Evolutionary conservation across 2,329 filamentous ascomycete genomes (phyloP), one percentile per base, ranked within the genome.

Genomic region (Aspergillus sp.): DNA sequence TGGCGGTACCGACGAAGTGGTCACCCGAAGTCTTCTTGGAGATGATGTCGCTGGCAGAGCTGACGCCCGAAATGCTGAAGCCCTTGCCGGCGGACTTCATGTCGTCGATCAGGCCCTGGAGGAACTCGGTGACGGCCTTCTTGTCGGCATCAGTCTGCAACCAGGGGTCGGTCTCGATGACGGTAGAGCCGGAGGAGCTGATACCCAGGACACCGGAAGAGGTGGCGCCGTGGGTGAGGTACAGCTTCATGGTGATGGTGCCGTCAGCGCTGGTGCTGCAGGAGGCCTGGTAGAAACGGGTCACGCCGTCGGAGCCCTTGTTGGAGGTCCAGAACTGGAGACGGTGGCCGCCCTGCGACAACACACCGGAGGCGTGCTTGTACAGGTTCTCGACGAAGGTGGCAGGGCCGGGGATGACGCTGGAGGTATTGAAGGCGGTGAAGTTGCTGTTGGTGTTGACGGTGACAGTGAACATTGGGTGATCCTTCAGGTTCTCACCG

Each of bases 1-100:
- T 89, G 53, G 82, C 81, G 0, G 85, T 88, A 42, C 85, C 80
- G 39, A 75, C 71, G 67, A 72, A 78, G 61, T 79, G 77, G 36
- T 71, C 79, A 4, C 80, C 77, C 18, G 81, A 80, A 46, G 83
- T 81, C 18, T 78, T 83, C 3, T 63, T 49, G 18, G 50, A 51
- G 4, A 70, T 16, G 16, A 69, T 62, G 10, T 57, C 63, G 1
- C 56, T 51, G 7, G 63, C 57, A 9, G 61, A 54, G 39, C 14
- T 51, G 39, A 20, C 47, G 56, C 26, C 65, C 60, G 42, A 11
- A 18, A 75, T 39, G 52, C 59, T 54, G 22, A 59, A 59, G 4
- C 63, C 63, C 16, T 52, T 36, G 3, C 52, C 51, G 1, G 65
- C 56, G 24, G 63, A 57, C 26, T 47, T 61, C 31, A 67, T 56